These are phyloP conservation scores for Ambispora gerdemannii DNA, from an alignment of 192 early-diverging fungal genomes.

Conservation along the genomic window DNA sequence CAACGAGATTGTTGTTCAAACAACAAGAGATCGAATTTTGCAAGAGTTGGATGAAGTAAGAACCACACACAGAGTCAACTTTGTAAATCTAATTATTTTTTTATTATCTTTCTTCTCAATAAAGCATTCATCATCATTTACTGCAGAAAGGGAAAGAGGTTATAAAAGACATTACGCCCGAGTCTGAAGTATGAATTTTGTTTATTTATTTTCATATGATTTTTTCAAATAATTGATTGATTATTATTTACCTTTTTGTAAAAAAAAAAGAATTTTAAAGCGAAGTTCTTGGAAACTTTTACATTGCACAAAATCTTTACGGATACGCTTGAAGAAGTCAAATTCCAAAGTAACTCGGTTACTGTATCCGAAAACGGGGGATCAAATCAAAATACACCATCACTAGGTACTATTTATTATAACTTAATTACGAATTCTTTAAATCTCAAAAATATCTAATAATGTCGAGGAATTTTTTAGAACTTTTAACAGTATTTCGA, in stretches of 20 bases:
- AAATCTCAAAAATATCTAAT: neutral
- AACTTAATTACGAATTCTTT: neutral
- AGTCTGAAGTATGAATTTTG: constrained; percentile 36
- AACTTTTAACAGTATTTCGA: constrained; percentile 24
- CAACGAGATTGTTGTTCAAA: constrained; percentile 41
- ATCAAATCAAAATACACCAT: neutral
- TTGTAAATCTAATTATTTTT: constrained; percentile 20
- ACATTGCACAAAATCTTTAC: constrained; percentile 40
- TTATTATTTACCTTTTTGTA: neutral
- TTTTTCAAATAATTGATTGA: neutral
- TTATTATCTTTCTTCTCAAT: constrained; percentile 28
- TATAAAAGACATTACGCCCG: constrained; percentile 40
- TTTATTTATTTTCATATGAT: neutral
- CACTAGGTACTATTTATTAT: neutral
- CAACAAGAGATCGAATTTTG: constrained; percentile 42
- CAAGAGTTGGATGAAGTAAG: constrained; percentile 42
- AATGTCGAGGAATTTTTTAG: constrained; percentile 12
- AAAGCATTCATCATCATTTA: constrained; percentile 26
- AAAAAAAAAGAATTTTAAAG: constrained; percentile 37
- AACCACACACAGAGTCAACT: neutral
- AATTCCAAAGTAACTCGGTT: constrained; percentile 28
- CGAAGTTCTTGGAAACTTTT: constrained; percentile 37
- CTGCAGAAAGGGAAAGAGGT: constrained; percentile 38
- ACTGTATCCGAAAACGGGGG: constrained; percentile 25
- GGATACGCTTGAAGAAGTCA: constrained; percentile 39